Base-by-base conservation (phyloP, 2,329 filamentous ascomycete genomes). In the Epichloe glyceriae region DNA sequence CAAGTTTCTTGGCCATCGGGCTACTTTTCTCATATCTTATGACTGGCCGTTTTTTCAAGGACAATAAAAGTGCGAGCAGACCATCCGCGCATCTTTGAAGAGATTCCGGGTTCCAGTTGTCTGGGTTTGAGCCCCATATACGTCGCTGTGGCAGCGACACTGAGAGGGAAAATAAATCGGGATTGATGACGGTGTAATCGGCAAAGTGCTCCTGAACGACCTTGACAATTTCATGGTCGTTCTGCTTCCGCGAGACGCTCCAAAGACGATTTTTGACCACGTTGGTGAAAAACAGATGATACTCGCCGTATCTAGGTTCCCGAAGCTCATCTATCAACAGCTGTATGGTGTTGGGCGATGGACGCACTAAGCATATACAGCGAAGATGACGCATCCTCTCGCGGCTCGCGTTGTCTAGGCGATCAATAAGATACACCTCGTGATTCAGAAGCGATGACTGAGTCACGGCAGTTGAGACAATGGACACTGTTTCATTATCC, bases 301-400 rank as follows among this genome's bases (percentile, higher is more conserved):
- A 98, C 71, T 98, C 93, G 57, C 93, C 91, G 61, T 98, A 98
- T 65, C 90, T 96, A 4, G 93, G 94, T 47, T 97, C 91, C 54
- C 93, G 80, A 51, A 98, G 77, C 71, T 98, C 93, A 62, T 98
- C 93, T 58, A 98, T 91, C 49, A 98, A 78, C 55, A 86, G 80
- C 64, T 98, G 90, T 62, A 97, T 89, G 5, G 91, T 94, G 58
- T 94, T 88, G 12, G 91, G 79, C 0, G 91, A 95, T 7, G 93
- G 93, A 40, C 94, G 84, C 46, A 98, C 79, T 59, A 98, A 91
- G 64, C 89, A 96, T 30, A 97, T 72, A 66, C 93, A 98, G 49
- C 89, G 83, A 49, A 98, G 76, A 72, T 98, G 93, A 55, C 93
- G 85, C 93, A 98, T 97, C 75, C 95, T 96, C 71, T 98, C 94